Evolutionary conservation across 768 basidiomycete genomes (phyloP).

Genomic region (Russula griseocarnosa): DNA sequence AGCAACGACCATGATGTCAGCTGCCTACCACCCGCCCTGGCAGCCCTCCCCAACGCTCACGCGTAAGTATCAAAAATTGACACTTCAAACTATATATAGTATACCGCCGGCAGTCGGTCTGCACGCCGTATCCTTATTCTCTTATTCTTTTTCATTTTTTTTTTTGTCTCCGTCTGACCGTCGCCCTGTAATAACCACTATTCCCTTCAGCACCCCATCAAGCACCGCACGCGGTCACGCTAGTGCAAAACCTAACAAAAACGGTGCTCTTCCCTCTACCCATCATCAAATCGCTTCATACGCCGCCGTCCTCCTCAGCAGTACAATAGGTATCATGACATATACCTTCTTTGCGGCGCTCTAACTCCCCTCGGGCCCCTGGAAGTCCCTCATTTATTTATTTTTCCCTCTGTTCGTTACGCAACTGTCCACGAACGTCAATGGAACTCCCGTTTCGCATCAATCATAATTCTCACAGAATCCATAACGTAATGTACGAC

Average conservation of each 20-base stretch:
- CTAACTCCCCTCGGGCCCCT: not conserved
- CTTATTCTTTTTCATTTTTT: not conserved
- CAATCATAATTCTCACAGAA: too few relatives aligned
- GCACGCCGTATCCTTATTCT: not conserved
- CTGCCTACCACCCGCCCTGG: conserved; percentile 35
- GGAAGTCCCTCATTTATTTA: not conserved
- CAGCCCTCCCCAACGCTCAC: not conserved
- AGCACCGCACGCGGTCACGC: not conserved
- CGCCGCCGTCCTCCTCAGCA: conserved; percentile 10
- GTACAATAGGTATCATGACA: conserved; percentile 8
- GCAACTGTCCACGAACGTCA: not conserved
- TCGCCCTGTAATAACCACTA: not conserved
- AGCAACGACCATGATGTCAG: conserved; percentile 36
- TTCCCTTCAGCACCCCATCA: not conserved
- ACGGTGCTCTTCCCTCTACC: not conserved
- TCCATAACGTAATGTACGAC: conserved; percentile 6
- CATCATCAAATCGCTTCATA: not conserved
- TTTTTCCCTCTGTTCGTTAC: not conserved
- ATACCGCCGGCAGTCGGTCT: too few relatives aligned
- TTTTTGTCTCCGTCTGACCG: too few relatives aligned
- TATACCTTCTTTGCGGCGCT: conserved; percentile 10
- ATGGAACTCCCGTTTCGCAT: not conserved
- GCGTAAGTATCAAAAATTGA: not conserved
- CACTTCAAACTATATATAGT: too few relatives aligned
- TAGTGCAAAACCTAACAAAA: not conserved